Conservation (phyloP, 148 eudicot species). For the Rhododendron ferrugineum region DNA sequence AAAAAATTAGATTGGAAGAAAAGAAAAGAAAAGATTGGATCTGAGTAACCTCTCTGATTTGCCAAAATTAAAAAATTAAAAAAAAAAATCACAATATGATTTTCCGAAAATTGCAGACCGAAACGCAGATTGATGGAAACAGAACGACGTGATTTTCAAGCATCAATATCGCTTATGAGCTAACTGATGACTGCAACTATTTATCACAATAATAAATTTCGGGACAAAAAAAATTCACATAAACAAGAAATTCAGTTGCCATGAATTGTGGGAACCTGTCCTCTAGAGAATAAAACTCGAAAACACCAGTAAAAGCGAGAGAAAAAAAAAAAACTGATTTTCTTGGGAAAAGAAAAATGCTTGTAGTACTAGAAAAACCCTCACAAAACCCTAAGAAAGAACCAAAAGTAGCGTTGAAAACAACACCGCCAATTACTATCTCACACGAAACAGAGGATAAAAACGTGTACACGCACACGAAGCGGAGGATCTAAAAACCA, state of each 20-base stretch:
- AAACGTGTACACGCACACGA: background rate
- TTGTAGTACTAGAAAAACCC: background rate
- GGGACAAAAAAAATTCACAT: background rate
- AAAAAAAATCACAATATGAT: conserved; percentile 2
- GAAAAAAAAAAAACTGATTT: background rate
- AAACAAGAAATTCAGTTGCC: background rate
- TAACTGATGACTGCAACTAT: background rate
- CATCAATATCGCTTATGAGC: background rate
- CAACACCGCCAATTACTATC: background rate
- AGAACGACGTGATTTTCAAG: background rate
- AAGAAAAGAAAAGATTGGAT: conserved; percentile 8
- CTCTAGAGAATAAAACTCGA: background rate
- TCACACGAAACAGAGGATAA: background rate
- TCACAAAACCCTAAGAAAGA: conserved; percentile 17
- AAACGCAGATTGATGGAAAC: conserved; percentile 21
- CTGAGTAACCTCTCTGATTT: background rate
- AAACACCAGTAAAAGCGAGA: background rate
- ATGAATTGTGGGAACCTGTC: background rate
- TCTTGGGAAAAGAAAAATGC: background rate
- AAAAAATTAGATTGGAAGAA: background rate
- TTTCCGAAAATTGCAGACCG: background rate
- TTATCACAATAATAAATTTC: background rate
- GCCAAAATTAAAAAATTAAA: background rate
- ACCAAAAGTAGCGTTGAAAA: background rate
- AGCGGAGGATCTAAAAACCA: conserved; percentile 9